These are phyloP conservation scores for Phytophthora sansomeana DNA, from an alignment of 352 stramenopile species.

Conservation along the genomic window DNA sequence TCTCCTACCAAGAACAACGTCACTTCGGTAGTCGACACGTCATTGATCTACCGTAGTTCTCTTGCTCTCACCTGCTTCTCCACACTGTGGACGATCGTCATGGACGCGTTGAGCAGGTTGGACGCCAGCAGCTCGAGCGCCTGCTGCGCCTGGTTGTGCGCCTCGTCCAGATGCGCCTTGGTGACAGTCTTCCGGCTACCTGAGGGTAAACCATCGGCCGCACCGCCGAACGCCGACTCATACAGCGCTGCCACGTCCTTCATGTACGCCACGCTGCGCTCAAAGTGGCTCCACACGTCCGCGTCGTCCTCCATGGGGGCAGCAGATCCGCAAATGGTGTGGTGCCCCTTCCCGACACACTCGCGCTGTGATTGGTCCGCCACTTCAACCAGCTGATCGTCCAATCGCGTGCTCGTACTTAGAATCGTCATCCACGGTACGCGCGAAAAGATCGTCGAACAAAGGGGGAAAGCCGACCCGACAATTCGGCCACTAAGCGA, in stretches of 20 bases:
- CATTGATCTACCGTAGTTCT: neutral
- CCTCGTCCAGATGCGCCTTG: slow-evolving; percentile 50
- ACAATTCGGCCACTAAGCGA: slow-evolving; percentile 13
- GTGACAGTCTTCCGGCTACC: slow-evolving; percentile 35
- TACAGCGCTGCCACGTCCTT: slow-evolving; percentile 59
- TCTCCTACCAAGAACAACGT: slow-evolving; percentile 21
- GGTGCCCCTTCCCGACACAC: too few species aligned
- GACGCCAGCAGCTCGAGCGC: slow-evolving; percentile 66
- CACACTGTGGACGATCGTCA: slow-evolving; percentile 43
- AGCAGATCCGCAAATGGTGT: too few species aligned
- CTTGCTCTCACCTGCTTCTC: slow-evolving; percentile 44
- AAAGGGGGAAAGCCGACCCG: slow-evolving; percentile 17
- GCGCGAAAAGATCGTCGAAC: slow-evolving; percentile 35
- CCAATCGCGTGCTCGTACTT: slow-evolving; percentile 24
- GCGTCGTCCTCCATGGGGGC: slow-evolving; percentile 16
- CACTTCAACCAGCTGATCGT: slow-evolving; percentile 23
- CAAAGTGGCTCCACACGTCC: slow-evolving; percentile 55
- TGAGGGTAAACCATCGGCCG: neutral
- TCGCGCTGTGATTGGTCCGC: slow-evolving; percentile 7
- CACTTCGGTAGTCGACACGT: neutral
- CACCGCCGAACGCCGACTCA: slow-evolving; percentile 48
- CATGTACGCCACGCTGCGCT: slow-evolving; percentile 66
- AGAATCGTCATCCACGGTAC: neutral
- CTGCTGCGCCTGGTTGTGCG: slow-evolving; percentile 55
- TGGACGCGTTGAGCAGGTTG: slow-evolving; percentile 62